Base-by-base conservation (phyloP, 2,329 filamentous ascomycete species). In the Passalora sequoiae region DNA sequence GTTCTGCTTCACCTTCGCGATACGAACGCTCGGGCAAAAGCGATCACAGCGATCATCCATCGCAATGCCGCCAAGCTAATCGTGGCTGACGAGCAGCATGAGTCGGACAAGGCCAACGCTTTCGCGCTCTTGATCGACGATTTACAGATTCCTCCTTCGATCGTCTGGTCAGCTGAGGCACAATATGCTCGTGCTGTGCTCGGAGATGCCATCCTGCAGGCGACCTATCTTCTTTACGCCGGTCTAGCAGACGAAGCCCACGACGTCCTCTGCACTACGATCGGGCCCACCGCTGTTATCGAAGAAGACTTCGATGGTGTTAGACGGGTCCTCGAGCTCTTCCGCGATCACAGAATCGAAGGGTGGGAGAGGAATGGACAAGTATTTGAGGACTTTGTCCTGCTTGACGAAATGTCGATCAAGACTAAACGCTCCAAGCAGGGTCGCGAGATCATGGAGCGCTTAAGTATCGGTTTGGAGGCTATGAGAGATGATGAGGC, bases 101-200 rank as follows among this genome's bases (percentile, higher is more conserved):
- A 43, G 22, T 33, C 33, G 4, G 48, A 50, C 29, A 29, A 21
- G 19, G 42, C 73, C 76, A 49, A 61, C 68, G 12, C 74, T 67
- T 40, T 87, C 81, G 43, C 27, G n/a, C 37, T 24, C 12, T 46
- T 64, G n/a, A 46, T 43, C 19, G 0, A 69, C 75, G 32, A 79
- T 78, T 77, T 89, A 40, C 77, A 79, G 50, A 78, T 97, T 30
- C 88, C 91, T 0, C 66, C 74, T 1, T 65, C 76, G 3, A 94
- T 91, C 89, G 75, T 97, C 38, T 94, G 86, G 80, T 80, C 87
- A 47, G 87, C 92, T 13, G 86, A 89, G 60, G 89, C 89, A 9
- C 73, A 91, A 10, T 84, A 84, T 65, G 89, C 88, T 66, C 84
- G 86, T 49, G 81, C 82, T 45, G 79, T 81, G 35, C 79, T 77